Evolutionary conservation across 169 alveolate species (phyloP).

Genomic region (Cryptosporidium muris): DNA sequence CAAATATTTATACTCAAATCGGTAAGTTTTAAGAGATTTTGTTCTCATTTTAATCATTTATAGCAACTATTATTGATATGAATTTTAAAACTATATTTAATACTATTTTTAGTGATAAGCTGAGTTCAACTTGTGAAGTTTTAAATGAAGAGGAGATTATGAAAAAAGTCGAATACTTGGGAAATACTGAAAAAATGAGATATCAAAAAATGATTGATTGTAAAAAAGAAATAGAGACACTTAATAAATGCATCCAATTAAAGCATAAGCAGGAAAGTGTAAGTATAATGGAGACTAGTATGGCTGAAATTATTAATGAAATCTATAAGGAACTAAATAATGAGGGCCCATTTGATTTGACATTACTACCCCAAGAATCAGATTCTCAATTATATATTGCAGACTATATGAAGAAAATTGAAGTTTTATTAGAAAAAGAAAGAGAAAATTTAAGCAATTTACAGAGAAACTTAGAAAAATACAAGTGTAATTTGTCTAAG

Average conservation of each 20-base stretch:
- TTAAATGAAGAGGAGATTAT: neutral
- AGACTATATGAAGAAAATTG: neutral
- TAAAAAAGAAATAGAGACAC: neutral
- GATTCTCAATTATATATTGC: neutral
- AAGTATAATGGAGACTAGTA: neutral
- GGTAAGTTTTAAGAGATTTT: constrained; percentile 17
- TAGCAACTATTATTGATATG: neutral
- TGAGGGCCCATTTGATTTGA: neutral
- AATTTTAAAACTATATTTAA: neutral
- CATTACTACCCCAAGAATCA: neutral
- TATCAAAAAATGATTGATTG: neutral
- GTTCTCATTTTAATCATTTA: neutral
- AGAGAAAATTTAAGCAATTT: constrained; percentile 9
- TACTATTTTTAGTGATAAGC: neutral
- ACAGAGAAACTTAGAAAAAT: constrained; percentile 15
- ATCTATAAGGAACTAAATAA: neutral
- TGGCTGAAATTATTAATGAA: neutral
- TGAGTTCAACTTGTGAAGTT: neutral
- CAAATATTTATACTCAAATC: constrained; percentile 13
- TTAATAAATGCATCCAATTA: constrained; percentile 16
- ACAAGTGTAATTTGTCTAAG: constrained; percentile 31
- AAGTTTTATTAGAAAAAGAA: neutral
- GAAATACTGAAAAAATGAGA: neutral
- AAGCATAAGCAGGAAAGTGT: neutral
- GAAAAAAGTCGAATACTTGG: neutral